Evolutionary conservation across 345 rosid species (phyloP), one percentile per base, ranked within the genome.

Genomic region (Brassica juncea): DNA sequence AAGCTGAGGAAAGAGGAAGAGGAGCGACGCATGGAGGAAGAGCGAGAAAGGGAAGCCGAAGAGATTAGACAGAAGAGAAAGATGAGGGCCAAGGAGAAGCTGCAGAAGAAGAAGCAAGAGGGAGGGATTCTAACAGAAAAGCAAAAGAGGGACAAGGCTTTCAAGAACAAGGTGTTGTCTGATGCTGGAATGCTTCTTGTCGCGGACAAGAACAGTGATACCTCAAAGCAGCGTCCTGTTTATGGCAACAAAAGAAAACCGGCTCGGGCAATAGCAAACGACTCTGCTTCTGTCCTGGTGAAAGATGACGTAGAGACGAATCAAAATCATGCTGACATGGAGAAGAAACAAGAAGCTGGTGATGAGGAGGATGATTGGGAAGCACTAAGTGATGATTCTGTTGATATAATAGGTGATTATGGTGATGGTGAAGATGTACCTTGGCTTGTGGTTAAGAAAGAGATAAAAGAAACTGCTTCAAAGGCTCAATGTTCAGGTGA

Each of bases 341-440:
- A 21, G 23, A 21, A 85, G 58, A 81, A 84, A 73, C 74, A 79
- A 52, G 92, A 81, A 80, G 81, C 77, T 84, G 77, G 82, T 77
- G 85, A 58, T 49, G 55, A 49, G 28, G 61, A 57, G 19, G 92
- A 86, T 54, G 98, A 88, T 70, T 93, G 98, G 98, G 99, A 95
- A 84, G 93, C 92, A 49, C 91, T 90, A 84, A 90, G 89, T 80
- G 98, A 92, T 95, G 99, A 93, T 86, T 90, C 85, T 78, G 84
- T 94, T 68, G 85, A 84, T 84, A 85, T 92, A 85, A 69, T 79
- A 89, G 89, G 93, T 77, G 88, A 91, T 57, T 94, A 90, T 73
- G 98, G 89, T 82, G 98, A 90, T 82, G 99, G 91, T 65, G 97
- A 94, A 81, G 89, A 68, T 47, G 93, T 82, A 71, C 84, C 92